phyloP scores from a whole-genome alignment of 257 asterid genomes.

The Solanum ossicruentum region DNA sequence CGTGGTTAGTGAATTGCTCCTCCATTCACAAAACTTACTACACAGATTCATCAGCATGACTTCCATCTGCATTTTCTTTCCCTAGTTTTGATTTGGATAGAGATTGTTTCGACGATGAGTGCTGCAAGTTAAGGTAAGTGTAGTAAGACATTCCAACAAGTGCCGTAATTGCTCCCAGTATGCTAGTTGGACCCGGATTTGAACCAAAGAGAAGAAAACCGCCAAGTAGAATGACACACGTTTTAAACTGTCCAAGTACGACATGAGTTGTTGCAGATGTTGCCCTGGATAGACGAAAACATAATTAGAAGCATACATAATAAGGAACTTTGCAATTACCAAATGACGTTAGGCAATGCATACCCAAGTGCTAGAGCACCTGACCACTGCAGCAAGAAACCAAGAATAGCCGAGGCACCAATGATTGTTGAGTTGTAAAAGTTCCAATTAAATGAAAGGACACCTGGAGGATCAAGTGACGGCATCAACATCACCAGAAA shows the following conservation, averaged over 20 bases:
- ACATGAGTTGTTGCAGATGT: constrained; percentile 97
- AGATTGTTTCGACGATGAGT: constrained; percentile 38
- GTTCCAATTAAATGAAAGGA: constrained; percentile 64
- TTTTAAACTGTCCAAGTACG: constrained; percentile 96
- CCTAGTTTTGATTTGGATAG: constrained; percentile 63
- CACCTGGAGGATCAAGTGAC: constrained; percentile 94
- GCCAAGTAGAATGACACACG: constrained; percentile 84
- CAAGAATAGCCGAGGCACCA: constrained; percentile 78
- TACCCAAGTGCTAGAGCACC: constrained; percentile 99
- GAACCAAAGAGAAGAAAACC: constrained; percentile 81
- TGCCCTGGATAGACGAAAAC: constrained; percentile 31
- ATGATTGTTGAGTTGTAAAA: constrained; percentile 40
- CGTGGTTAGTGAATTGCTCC: background rate
- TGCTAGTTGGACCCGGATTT: constrained; percentile 78
- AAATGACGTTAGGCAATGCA: background rate
- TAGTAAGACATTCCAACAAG: constrained; percentile 75
- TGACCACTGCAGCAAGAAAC: constrained; percentile 97
- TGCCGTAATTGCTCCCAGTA: constrained; percentile 70
- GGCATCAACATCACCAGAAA: constrained; percentile 87
- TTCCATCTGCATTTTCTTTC: constrained; percentile 56
- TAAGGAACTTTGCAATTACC: background rate
- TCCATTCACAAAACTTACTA: background rate
- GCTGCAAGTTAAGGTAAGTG: constrained; percentile 84
- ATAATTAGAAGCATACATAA: background rate
- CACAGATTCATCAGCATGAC: constrained; percentile 46